Evolutionary conservation across 176 grass and related monocot genomes (phyloP).

Genomic region (Sorghum bicolor): DNA sequence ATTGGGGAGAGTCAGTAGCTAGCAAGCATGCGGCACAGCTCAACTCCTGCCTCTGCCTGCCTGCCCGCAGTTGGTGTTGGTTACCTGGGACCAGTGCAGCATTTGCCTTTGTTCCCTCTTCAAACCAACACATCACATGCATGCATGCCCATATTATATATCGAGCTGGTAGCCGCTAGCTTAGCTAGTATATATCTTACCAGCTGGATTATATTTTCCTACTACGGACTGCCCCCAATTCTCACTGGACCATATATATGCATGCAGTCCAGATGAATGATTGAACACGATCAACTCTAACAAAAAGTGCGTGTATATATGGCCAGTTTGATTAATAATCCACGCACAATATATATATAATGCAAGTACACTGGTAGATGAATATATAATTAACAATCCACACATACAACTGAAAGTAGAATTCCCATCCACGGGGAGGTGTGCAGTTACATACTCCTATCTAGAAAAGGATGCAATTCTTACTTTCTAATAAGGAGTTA

Average conservation of each 20-base stretch:
- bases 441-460: too few species aligned
- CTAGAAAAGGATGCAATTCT: too few species aligned
- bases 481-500: too few species aligned
- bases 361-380: too few species aligned
- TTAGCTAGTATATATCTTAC: background rate
- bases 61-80: background rate
- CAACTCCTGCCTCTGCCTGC: background rate
- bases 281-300: background rate
- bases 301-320: background rate
- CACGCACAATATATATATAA: too few species aligned
- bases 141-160: background rate
- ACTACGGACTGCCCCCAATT: background rate
- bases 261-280: background rate
- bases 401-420: too few species aligned
- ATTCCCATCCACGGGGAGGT: too few species aligned
- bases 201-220: background rate
- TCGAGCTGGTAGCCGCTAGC: background rate
- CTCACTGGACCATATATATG: background rate
- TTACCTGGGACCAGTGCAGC: conserved; percentile 18
- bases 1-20: conserved; percentile 7
- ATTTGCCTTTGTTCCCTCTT: conserved; percentile 25
- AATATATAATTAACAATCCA: too few species aligned
- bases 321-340: too few species aligned
- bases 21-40: conserved; percentile 7
- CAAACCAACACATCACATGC: conserved; percentile 10